These are phyloP conservation scores for Sicyos baderoa DNA, from an alignment of 306 rosid genomes.

Conservation along the genomic window DNA sequence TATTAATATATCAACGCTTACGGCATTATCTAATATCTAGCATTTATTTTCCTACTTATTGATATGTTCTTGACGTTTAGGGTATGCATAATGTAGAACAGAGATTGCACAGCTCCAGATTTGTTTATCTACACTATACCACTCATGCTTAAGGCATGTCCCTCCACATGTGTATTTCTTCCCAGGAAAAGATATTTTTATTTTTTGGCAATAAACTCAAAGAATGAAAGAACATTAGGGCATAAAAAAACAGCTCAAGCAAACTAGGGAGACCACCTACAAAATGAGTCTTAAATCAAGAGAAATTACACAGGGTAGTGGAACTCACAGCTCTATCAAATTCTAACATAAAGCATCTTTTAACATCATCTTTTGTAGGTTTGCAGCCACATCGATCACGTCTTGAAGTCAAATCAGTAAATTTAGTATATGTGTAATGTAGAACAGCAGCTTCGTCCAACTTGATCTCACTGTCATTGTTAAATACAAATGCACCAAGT, in stretches of 20 bases:
- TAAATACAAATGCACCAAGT: constrained; percentile 1
- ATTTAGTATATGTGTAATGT: constrained; percentile 85
- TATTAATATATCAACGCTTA: not conserved
- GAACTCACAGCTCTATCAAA: constrained; percentile 92
- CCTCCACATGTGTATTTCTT: too few relatives aligned
- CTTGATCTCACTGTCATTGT: constrained; percentile 60
- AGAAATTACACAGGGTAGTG: not conserved
- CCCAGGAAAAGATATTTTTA: too few relatives aligned
- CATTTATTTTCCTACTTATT: not conserved
- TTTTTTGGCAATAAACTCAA: too few relatives aligned
- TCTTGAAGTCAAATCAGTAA: constrained; percentile 89
- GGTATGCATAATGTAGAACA: too few relatives aligned
- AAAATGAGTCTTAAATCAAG: not conserved
- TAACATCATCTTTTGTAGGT: constrained; percentile 88
- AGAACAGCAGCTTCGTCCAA: constrained; percentile 98
- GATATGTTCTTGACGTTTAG: not conserved
- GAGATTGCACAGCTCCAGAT: too few relatives aligned
- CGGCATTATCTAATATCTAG: not conserved
- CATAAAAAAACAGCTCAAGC: too few relatives aligned
- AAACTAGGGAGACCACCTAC: too few relatives aligned
- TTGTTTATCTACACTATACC: too few relatives aligned
- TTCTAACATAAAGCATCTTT: constrained; percentile 98
- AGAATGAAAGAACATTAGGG: too few relatives aligned
- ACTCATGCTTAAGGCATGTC: too few relatives aligned
- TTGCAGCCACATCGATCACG: constrained; percentile 98